phyloP scores from a whole-genome alignment of 2,329 filamentous ascomycete species.

The Plenodomus lindquistii region DNA sequence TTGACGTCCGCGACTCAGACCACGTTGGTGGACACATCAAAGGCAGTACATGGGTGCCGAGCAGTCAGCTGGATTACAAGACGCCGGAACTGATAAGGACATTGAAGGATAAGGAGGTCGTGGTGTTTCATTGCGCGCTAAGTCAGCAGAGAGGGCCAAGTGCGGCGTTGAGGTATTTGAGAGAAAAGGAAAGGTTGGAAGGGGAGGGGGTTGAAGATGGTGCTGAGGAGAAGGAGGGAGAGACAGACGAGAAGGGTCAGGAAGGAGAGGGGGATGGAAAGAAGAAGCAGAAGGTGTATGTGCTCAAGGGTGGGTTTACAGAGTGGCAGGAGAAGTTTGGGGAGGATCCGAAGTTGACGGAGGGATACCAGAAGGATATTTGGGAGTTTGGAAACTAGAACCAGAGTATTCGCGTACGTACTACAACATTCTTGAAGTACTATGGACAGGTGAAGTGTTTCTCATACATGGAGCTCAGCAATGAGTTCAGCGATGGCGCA shows the following conservation, averaged over 20 bases:
- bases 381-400: constrained; percentile 64
- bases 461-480: neutral
- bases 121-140: constrained; percentile 93
- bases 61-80: constrained; percentile 70
- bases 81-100: constrained; percentile 82
- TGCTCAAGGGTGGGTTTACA: constrained; percentile 82
- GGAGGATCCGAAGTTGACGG: constrained; percentile 76
- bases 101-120: constrained; percentile 75
- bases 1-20: constrained; percentile 91
- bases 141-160: constrained; percentile 88
- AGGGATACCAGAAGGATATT: constrained; percentile 80
- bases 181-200: constrained; percentile 65
- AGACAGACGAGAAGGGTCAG: constrained; percentile 14
- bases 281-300: constrained; percentile 70
- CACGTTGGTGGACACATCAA: constrained; percentile 89
- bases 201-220: constrained; percentile 22
- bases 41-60: constrained; percentile 75
- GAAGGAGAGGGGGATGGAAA: constrained; percentile 25
- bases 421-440: neutral
- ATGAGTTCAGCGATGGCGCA: neutral
- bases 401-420: neutral
- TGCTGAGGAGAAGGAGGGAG: constrained; percentile 18
- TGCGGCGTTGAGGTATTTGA: constrained; percentile 78
- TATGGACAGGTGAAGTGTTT: neutral
- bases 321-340: constrained; percentile 88